Conservation (phyloP, 805 yeast genomes). For the Cephaloascus fragrans region DNA sequence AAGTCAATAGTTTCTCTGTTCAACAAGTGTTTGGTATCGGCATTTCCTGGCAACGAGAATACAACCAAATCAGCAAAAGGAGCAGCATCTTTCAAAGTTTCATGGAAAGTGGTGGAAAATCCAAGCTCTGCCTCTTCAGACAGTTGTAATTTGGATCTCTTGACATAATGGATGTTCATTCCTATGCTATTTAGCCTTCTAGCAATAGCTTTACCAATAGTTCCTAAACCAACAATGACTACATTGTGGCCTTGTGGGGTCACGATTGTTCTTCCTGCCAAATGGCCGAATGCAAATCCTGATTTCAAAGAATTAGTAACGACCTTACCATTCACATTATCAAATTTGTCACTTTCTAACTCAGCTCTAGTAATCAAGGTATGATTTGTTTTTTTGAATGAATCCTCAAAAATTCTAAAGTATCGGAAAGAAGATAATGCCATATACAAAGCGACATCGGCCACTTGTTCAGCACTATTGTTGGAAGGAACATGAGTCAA, state of each 20-base stretch:
- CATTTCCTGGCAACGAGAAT: constrained; percentile 57
- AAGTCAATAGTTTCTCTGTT: constrained; percentile 34
- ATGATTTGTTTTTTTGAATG: constrained; percentile 27
- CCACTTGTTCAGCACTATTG: constrained; percentile 56
- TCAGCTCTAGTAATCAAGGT: constrained; percentile 36
- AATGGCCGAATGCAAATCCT: constrained; percentile 25
- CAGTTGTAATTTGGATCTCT: constrained; percentile 15
- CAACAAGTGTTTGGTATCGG: constrained; percentile 46
- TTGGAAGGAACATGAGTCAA: constrained; percentile 50
- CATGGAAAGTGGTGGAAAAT: constrained; percentile 19
- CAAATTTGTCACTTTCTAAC: constrained; percentile 23
- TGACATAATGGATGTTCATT: constrained; percentile 29
- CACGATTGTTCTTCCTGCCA: neutral
- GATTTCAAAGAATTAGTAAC: constrained; percentile 1
- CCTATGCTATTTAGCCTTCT: constrained; percentile 22
- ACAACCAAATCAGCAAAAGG: constrained; percentile 44
- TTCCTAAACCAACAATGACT: constrained; percentile 33
- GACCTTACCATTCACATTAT: constrained; percentile 17
- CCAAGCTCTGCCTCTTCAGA: constrained; percentile 16
- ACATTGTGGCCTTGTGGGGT: constrained; percentile 25
- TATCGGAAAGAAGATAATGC: constrained; percentile 52
- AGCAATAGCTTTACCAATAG: constrained; percentile 30
- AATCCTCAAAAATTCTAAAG: constrained; percentile 35
- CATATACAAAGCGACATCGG: constrained; percentile 57
- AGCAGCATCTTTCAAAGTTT: constrained; percentile 12